Conservation (phyloP, 805 yeast genomes). For the Saccharomycopsis olivae region DNA sequence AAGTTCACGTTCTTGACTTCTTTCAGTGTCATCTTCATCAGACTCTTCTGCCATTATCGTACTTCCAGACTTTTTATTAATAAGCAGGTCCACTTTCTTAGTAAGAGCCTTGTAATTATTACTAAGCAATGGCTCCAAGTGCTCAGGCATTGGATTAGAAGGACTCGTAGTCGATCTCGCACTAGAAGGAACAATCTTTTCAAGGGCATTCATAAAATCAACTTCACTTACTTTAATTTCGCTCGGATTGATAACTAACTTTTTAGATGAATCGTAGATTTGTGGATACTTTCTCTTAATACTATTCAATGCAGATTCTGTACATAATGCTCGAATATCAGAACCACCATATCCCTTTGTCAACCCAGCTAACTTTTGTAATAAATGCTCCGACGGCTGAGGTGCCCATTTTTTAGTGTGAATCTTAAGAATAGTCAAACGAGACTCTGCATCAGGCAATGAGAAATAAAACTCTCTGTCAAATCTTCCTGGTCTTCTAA, state of each 20-base stretch:
- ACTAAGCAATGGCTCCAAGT: conserved; percentile 54
- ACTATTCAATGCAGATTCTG: conserved; percentile 89
- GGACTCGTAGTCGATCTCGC: conserved; percentile 70
- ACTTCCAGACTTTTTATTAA: conserved; percentile 44
- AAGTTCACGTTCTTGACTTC: not conserved
- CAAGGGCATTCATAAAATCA: conserved; percentile 80
- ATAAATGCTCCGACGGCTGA: conserved; percentile 45
- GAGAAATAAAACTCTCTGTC: conserved; percentile 97
- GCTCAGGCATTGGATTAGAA: conserved; percentile 71
- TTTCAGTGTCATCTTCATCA: conserved; percentile 19
- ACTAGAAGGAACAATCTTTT: conserved; percentile 84
- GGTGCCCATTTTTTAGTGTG: conserved; percentile 90
- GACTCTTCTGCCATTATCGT: conserved; percentile 18
- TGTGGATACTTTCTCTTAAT: conserved; percentile 92
- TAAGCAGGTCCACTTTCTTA: conserved; percentile 38
- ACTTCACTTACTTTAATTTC: conserved; percentile 63
- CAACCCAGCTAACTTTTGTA: conserved; percentile 57
- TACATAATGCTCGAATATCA: conserved; percentile 85
- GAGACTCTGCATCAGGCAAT: conserved; percentile 70
- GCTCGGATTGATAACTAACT: conserved; percentile 60
- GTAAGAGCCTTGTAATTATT: conserved; percentile 37
- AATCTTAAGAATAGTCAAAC: conserved; percentile 69
- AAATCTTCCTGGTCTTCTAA: conserved; percentile 93
- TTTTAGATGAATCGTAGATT: conserved; percentile 67
- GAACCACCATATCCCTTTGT: conserved; percentile 99